A percentile compares a stretch with the other conserved stretches of the same genome.
phyloP scores from a whole-genome alignment of 495 filamentous ascomycete species.

The Penicillium canariense region DNA sequence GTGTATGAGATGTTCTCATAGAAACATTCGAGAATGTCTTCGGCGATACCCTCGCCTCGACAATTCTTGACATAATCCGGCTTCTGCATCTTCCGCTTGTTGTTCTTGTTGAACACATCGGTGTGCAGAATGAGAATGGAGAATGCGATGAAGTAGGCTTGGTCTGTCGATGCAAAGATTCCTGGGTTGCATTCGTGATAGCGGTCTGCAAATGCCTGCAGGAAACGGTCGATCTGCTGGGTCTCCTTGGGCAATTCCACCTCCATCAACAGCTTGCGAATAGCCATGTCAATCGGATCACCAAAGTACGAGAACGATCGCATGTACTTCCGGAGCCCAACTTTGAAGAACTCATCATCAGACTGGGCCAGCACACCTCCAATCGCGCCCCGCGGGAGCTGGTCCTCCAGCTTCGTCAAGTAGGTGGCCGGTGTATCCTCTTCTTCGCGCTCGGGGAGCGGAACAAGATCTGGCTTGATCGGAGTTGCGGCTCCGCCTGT shows the following conservation, averaged over 20 bases:
- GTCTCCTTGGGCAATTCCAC: slow-evolving; percentile 95
- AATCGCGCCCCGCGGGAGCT: slow-evolving; percentile 72
- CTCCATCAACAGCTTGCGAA: slow-evolving; percentile 93
- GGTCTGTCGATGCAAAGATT: slow-evolving; percentile 87
- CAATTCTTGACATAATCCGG: slow-evolving; percentile 94
- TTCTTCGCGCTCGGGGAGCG: slow-evolving; percentile 77
- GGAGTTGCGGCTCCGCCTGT: slow-evolving; percentile 61
- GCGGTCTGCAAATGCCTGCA: slow-evolving; percentile 92
- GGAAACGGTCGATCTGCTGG: slow-evolving; percentile 92
- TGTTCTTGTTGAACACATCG: slow-evolving; percentile 99
- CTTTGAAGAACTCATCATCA: slow-evolving; percentile 75
- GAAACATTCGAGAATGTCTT: slow-evolving; percentile 91
- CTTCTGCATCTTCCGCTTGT: slow-evolving; percentile 99
- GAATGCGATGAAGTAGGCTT: slow-evolving; percentile 96
- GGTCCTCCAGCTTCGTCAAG: slow-evolving; percentile 74
- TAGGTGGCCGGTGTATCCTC: slow-evolving; percentile 90
- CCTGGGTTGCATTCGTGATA: slow-evolving; percentile 99
- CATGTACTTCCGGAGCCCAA: slow-evolving; percentile 90
- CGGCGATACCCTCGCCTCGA: slow-evolving; percentile 79
- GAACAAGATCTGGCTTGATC: slow-evolving; percentile 62
- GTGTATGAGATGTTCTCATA: slow-evolving; percentile 99
- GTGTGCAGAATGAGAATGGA: slow-evolving; percentile 95
- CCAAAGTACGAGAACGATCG: slow-evolving; percentile 89
- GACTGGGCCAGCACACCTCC: slow-evolving; percentile 80
- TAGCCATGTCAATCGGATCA: slow-evolving; percentile 96